phyloP scores from a whole-genome alignment of 2,329 filamentous ascomycete genomes.

The Cordyceps javanica region DNA sequence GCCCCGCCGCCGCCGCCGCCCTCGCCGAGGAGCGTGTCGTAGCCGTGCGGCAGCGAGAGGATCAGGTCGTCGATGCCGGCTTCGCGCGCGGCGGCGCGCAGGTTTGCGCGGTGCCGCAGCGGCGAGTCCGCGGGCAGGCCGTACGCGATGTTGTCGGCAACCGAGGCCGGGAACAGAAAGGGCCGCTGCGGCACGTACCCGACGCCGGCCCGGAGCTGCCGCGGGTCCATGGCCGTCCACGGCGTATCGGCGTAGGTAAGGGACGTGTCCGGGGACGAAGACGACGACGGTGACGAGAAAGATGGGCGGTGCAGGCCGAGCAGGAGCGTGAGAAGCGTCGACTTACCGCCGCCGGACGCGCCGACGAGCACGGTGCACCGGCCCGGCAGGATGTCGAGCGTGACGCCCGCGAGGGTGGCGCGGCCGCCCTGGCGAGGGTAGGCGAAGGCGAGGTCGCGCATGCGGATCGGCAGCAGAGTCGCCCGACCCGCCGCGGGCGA shows the following conservation, averaged over 20 bases:
- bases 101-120: conserved; percentile 36
- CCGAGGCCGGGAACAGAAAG: conserved; percentile 69
- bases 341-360: conserved; percentile 84
- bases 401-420: conserved; percentile 57
- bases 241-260: conserved; percentile 55
- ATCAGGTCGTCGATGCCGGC: conserved; percentile 75
- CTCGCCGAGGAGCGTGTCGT: conserved; percentile 66
- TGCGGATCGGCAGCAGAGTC: conserved; percentile 39
- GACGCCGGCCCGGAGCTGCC: conserved; percentile 53
- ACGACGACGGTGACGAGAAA: too few species aligned
- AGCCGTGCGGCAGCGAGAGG: conserved; percentile 52
- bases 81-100: conserved; percentile 46
- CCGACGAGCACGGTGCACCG: conserved; percentile 75
- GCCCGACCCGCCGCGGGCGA: conserved; percentile 16
- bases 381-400: conserved; percentile 55
- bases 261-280: conserved; percentile 22
- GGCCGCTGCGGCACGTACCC: conserved; percentile 66
- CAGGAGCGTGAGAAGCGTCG: conserved; percentile 70
- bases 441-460: conserved; percentile 55
- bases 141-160: conserved; percentile 78
- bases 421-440: conserved; percentile 51
- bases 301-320: conserved; percentile 56
- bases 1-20: conserved; percentile 39
- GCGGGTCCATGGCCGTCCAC: conserved; percentile 52
- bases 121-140: conserved; percentile 55